A percentile compares a stretch with the other conserved stretches of the same genome.
Conservation (phyloP, 768 basidiomycete genomes). For the Kwoniella sp. region DNA sequence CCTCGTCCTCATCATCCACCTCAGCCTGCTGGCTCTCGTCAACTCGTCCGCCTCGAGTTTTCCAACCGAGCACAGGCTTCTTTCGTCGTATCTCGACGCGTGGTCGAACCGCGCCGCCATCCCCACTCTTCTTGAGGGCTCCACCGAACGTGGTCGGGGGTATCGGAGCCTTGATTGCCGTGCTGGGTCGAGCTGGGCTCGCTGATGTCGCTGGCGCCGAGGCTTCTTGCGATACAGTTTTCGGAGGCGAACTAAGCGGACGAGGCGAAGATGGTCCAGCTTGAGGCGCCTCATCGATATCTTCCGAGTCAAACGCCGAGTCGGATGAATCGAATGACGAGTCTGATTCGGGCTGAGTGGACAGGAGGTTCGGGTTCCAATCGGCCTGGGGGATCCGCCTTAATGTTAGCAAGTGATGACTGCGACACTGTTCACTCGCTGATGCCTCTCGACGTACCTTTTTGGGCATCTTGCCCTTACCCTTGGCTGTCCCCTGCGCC, state of each 20-base stretch:
- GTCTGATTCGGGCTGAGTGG: conserved; percentile 21
- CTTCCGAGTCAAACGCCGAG: conserved; percentile 31
- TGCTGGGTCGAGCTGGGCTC: neutral
- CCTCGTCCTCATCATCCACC: conserved; percentile 28
- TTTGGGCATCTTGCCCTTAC: conserved; percentile 20
- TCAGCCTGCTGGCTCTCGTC: conserved; percentile 15
- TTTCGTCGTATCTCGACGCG: conserved; percentile 54
- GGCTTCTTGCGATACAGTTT: too few relatives aligned
- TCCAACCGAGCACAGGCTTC: conserved; percentile 8
- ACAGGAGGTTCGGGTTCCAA: conserved; percentile 26
- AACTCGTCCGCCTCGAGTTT: conserved; percentile 9
- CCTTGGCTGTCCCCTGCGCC: conserved; percentile 8
- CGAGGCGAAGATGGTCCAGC: conserved; percentile 11
- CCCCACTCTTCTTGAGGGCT: conserved; percentile 62
- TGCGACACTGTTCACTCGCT: neutral
- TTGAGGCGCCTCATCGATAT: conserved; percentile 17
- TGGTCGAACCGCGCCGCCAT: conserved; percentile 61
- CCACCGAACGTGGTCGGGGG: conserved; percentile 52
- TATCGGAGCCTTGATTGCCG: neutral
- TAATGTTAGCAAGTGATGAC: neutral
- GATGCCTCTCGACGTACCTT: conserved; percentile 15
- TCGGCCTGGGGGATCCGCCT: conserved; percentile 10
- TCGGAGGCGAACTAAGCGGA: conserved; percentile 12
- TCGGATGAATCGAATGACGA: conserved; percentile 39
- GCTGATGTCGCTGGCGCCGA: neutral